Base-by-base conservation (phyloP, 2,329 filamentous ascomycete genomes). In the Trichophyton simii region DNA sequence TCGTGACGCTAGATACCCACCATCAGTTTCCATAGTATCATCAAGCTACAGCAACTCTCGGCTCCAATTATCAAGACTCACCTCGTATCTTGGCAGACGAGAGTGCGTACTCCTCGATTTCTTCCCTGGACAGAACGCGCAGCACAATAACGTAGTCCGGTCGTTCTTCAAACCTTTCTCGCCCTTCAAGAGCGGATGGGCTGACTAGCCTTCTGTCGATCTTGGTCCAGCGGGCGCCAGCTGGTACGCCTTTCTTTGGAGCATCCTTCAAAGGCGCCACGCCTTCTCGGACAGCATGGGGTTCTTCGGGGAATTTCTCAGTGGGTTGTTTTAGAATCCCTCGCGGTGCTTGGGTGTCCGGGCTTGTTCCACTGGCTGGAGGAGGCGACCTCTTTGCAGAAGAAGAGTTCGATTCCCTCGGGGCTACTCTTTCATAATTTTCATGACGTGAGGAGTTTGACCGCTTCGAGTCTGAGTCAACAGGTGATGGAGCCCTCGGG, bases 201-300 rank as follows among this genome's bases (percentile, higher is more conserved):
- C 95, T 96, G 68, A 97, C 91, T 61, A 95, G 82, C 66, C 87
- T 85, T 61, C 91, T 85, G 71, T 87, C 89, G 70, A 97, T 91
- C 77, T 94, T 95, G 55, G 91, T 96, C 91, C 91, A 96, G 60
- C 90, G 83, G 38, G 91, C 91, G 62, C 87, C 88, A 0, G 85
- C 76, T 0, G 88, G 88, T 36, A 90, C 88, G 44, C 89, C 87
- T 64, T 86, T 84, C 61, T 73, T 75, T 72, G 87, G 85, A 57
- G 89, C 86, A 70, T 95, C 90, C 75, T 95, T 96, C 70, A 95
- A 83, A n/a, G 91, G 91, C 1, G 91, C 91, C 5, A 96, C 92
- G 15, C 91, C 92, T 72, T 96, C 92, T 20, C 91, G 83, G 41
- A 95, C 81, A 0, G 89, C 87, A 66, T 91, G 87, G 0, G 84